Percentiles rank a stretch among this genome's conserved stretches.
Conservation (phyloP, 495 filamentous ascomycete genomes). For the Penicillium canescens region DNA sequence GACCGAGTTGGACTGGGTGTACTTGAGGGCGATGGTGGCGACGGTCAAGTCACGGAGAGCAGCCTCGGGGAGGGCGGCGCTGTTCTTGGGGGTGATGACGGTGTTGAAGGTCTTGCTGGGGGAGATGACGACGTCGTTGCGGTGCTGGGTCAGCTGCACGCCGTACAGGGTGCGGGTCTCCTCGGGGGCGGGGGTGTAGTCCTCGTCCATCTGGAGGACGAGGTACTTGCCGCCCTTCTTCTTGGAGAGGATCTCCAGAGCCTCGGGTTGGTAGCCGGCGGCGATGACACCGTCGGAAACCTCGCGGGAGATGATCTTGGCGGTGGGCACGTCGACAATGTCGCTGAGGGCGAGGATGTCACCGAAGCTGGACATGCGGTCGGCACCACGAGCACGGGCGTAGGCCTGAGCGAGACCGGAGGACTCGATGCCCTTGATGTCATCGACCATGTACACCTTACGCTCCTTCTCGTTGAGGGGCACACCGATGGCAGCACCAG, state of each 20-base stretch:
- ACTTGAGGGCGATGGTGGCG: conserved; percentile 95
- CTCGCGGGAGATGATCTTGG: conserved; percentile 95
- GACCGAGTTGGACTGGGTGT: conserved; percentile 97
- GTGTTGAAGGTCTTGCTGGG: conserved; percentile 79
- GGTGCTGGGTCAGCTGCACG: conserved; percentile 79
- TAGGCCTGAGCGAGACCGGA: conserved; percentile 91
- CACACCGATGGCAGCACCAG: conserved; percentile 90
- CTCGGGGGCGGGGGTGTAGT: conserved; percentile 71
- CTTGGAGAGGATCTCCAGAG: conserved; percentile 89
- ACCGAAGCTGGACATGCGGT: conserved; percentile 96
- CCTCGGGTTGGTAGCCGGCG: conserved; percentile 77
- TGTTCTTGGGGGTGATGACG: conserved; percentile 82
- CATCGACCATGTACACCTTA: conserved; percentile 97
- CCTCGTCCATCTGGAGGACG: conserved; percentile 88
- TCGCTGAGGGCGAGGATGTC: conserved; percentile 94
- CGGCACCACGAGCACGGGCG: conserved; percentile 88
- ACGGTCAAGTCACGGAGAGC: conserved; percentile 90
- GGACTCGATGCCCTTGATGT: conserved; percentile 82
- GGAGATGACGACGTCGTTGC: conserved; percentile 86
- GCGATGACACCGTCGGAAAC: conserved; percentile 97
- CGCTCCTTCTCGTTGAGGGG: conserved; percentile 82
- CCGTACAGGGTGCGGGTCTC: conserved; percentile 89
- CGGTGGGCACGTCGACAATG: conserved; percentile 83
- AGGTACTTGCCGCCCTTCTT: conserved; percentile 99
- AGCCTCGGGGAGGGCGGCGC: conserved; percentile 67